A percentile compares a stretch with the other conserved stretches of the same genome.
Conservation (phyloP, 371 early-diverging fungal species). For the Smittium culicis region DNA sequence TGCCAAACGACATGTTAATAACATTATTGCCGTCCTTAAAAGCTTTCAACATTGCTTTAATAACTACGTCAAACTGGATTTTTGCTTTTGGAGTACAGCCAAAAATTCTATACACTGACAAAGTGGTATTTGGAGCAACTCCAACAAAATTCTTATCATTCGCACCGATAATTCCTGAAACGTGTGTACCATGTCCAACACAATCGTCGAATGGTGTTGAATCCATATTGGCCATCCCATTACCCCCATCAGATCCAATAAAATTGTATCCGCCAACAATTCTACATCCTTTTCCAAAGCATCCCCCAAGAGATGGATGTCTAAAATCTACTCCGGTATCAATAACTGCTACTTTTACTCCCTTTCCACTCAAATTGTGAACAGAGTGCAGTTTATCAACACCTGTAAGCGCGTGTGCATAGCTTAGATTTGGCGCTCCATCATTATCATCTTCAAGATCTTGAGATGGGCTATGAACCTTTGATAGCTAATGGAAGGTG, state of each 20-base stretch:
- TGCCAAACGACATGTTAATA: constrained; percentile 61
- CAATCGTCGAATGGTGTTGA: constrained; percentile 37
- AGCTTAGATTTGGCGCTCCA: constrained; percentile 23
- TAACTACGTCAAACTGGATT: constrained; percentile 46
- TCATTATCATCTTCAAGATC: background rate
- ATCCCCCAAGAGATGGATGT: constrained; percentile 56
- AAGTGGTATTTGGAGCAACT: constrained; percentile 48
- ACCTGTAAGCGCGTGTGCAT: constrained; percentile 43
- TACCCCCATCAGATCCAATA: constrained; percentile 33
- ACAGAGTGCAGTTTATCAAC: constrained; percentile 36
- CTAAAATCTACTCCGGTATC: constrained; percentile 46
- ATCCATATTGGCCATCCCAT: constrained; percentile 10
- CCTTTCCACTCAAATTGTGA: constrained; percentile 41
- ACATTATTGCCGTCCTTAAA: constrained; percentile 49
- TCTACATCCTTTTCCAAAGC: constrained; percentile 30
- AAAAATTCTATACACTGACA: constrained; percentile 54
- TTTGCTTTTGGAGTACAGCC: constrained; percentile 43
- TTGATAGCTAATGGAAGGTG: too few species aligned
- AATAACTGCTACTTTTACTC: constrained; percentile 54
- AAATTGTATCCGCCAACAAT: constrained; percentile 43
- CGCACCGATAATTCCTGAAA: constrained; percentile 52
- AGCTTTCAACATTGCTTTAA: constrained; percentile 49
- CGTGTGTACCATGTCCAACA: constrained; percentile 51
- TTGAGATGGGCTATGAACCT: background rate
- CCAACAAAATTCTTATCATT: constrained; percentile 41